Evolutionary conservation across 768 basidiomycete genomes (phyloP).

Genomic region (Serendipita sp.): DNA sequence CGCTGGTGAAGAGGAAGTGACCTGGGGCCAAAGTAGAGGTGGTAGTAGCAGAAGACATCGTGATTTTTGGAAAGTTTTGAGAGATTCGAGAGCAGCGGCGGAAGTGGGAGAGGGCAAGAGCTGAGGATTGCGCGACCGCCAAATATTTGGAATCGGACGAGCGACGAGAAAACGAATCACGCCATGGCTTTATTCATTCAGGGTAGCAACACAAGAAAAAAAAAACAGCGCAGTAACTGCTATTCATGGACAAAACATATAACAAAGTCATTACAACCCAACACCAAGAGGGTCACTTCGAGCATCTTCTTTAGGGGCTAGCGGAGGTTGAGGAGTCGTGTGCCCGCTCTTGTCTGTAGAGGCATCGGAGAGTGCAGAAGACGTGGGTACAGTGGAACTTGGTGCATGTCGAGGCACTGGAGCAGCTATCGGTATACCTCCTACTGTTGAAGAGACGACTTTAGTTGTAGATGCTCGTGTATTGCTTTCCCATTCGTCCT

Average conservation of each 20-base stretch:
- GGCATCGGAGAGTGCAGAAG: background rate
- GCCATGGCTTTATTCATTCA: constrained; percentile 17
- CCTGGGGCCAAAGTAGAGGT: constrained; percentile 54
- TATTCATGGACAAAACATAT: no score
- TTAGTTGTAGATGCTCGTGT: background rate
- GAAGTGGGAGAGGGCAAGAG: constrained; percentile 16
- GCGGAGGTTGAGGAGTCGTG: background rate
- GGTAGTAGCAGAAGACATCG: constrained; percentile 45
- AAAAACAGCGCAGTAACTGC: background rate
- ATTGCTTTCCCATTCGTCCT: constrained; percentile 2
- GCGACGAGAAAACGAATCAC: constrained; percentile 15
- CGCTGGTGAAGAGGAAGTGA: constrained; percentile 95
- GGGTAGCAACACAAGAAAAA: background rate
- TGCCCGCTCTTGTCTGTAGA: background rate
- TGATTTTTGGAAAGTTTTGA: constrained; percentile 17
- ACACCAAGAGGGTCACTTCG: constrained; percentile 50
- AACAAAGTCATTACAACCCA: constrained; percentile 24
- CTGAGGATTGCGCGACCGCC: constrained; percentile 8
- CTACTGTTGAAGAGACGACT: background rate
- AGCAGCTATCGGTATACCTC: background rate
- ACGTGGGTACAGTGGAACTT: background rate
- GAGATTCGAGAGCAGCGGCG: constrained; percentile 17
- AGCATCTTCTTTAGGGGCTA: no score
- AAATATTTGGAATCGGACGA: constrained; percentile 1
- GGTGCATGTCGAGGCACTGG: background rate